Base-by-base conservation (phyloP, 768 basidiomycete species). In the Nidularia pulvinata region DNA sequence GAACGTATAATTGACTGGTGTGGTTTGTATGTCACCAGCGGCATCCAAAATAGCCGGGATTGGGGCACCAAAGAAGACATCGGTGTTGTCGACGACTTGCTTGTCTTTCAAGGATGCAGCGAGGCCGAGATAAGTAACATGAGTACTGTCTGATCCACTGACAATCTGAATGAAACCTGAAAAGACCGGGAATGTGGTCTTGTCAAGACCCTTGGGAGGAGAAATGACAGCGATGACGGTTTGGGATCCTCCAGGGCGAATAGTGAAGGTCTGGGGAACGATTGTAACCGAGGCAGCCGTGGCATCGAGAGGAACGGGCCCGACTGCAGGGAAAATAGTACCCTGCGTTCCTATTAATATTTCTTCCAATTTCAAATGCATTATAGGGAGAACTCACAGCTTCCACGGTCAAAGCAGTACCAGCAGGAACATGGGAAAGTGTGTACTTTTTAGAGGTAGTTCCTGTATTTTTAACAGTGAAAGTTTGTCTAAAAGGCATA, bases 111-210 rank as follows among this genome's bases (percentile, higher is more conserved):
- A 67, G n/a, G 69, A 71, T 66, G 62, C 68, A 14, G 55, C 61
- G 7, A 66, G 60, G 62, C 82, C 82, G 14, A 83, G 61, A 60
- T 82, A 85, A 3, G 78, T 71, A 25, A 77, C 72, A 33, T 77
- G 71, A 48, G 69, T 65, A 7, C 60, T 72, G 52, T 79, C 74
- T 10, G 62, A 57, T 6, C 65, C 62, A 33, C 68, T 73, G 43
- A 68, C 68, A 19, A 79, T 59, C 52, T 79, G 70, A 37, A 88
- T 80, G 71, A 76, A 84, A 6, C 85, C 85, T 33, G 81, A 82
- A 68, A 79, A 85, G 52, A 85, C 72, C 19, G 85, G 85, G 65
- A 82, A 77, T 2, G 76, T 70, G 32, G 72, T 63, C 32, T 79
- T 69, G 53, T 82, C 67, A 10, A 75, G 68, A 1, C 76, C 64